phyloP scores from a whole-genome alignment of 2,329 filamentous ascomycete genomes.

The Fusarium veterinarium region DNA sequence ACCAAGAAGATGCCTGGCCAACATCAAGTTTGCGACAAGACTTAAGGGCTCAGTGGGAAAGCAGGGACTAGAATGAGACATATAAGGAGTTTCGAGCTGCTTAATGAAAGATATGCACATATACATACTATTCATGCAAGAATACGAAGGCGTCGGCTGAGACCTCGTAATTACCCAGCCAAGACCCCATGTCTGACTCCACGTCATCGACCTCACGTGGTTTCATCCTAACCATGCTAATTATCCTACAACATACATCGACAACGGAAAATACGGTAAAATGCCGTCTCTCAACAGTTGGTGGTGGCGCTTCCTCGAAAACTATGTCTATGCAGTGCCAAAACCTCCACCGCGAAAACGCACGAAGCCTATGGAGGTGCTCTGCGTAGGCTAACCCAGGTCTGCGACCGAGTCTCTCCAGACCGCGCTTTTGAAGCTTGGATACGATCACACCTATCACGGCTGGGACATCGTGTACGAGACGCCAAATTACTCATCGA shows the following conservation, averaged over 20 bases:
- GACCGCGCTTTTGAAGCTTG: slow-evolving; percentile 45
- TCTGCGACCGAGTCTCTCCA: slow-evolving; percentile 52
- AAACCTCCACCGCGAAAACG: slow-evolving; percentile 37
- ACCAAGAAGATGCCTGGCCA: not conserved
- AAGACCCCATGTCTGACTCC: not conserved
- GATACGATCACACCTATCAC: slow-evolving; percentile 49
- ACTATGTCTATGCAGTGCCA: slow-evolving; percentile 21
- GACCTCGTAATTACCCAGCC: not conserved
- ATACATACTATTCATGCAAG: not conserved
- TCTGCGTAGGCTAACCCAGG: slow-evolving; percentile 50
- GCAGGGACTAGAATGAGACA: too few relatives aligned
- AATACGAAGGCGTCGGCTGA: not conserved
- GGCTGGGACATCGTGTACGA: slow-evolving; percentile 51
- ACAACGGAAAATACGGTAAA: not conserved
- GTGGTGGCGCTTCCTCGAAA: slow-evolving; percentile 18
- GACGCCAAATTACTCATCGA: slow-evolving; percentile 9
- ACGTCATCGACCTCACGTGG: not conserved
- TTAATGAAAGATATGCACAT: rapidly evolving
- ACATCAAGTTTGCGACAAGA: not conserved
- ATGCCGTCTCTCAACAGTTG: slow-evolving; percentile 19
- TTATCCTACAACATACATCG: too few relatives aligned
- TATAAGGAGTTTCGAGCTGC: too few relatives aligned
- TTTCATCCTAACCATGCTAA: too few relatives aligned
- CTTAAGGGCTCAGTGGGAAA: not conserved
- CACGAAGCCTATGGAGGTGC: slow-evolving; percentile 50